Evolutionary conservation across 176 grass and related monocot species (phyloP), one percentile per base, ranked within the genome.

Genomic region (Oropetium thomaeum): DNA sequence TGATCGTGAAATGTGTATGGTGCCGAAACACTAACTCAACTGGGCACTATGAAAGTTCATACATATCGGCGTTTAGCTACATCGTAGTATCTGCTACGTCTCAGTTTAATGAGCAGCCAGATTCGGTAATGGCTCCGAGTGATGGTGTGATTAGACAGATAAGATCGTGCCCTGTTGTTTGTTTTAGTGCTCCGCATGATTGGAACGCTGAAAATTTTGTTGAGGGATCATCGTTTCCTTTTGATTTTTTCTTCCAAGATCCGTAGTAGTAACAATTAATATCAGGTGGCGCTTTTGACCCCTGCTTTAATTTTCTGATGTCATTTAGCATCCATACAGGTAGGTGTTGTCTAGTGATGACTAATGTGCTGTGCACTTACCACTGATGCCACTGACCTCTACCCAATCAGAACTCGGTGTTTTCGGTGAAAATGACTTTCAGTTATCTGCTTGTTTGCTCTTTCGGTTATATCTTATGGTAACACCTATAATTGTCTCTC

Each of bases 1-100:
- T 68, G 85, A 87, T 79, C 51, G 85, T 41, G 85, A 87, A 74
- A 87, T 76, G 74, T 76, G 74, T 87, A 87, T 62, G 85, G 85
- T 68, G 79, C 80, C 15, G 26, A 79, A 61, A 79, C 80, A 83
- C 80, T 87, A 33, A 42, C 44, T n/a, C 3, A 40, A 35, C 62
- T 68, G 79, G 78, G 78, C 67, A 78, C 27, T 27, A 27, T 67
- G 67, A 27, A 73, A 77, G 68, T 67, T 72, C 85, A 67, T 34
- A 53, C 68, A 73, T 16, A 81, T 42, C 64, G 59, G 17, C 65
- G 5, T 4, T 14, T 38, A 48, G 38, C 45, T 79, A 74, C 67
- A n/a, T n/a, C n/a, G n/a, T n/a, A n/a, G n/a, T n/a, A n/a, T n/a
- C n/a, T n/a, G n/a, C n/a, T n/a, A n/a, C 22, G 74, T 73, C 59